Percentiles rank a stretch among this genome's conserved stretches.
Evolutionary conservation across 192 early-diverging fungal genomes (phyloP).

Genomic region (Coemansia umbellata): DNA sequence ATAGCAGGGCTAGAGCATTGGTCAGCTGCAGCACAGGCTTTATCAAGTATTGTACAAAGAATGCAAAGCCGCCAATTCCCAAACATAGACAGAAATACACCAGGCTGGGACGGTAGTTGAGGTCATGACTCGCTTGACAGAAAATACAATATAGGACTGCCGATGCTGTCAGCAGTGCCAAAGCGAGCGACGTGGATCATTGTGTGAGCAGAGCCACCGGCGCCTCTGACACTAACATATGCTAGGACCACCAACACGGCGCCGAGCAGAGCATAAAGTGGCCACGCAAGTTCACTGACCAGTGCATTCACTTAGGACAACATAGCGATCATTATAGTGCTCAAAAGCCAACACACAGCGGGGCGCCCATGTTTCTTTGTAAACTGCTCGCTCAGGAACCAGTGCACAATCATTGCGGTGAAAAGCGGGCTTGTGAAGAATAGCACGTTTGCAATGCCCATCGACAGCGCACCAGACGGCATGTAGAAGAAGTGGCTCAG

Average conservation of each 20-base stretch:
- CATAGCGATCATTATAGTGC: too few relatives aligned
- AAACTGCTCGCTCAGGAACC: constrained; percentile 10
- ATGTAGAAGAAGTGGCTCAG: constrained; percentile 22
- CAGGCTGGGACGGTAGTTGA: too few relatives aligned
- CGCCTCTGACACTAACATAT: constrained; percentile 25
- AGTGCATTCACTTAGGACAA: too few relatives aligned
- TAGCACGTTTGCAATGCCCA: constrained; percentile 25
- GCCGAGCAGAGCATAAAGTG: constrained; percentile 17
- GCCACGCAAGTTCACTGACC: constrained; percentile 4
- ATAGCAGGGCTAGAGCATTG: constrained; percentile 13
- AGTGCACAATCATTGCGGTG: constrained; percentile 17
- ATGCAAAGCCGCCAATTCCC: constrained; percentile 13
- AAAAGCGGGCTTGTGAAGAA: constrained; percentile 31
- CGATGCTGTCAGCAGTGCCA: constrained; percentile 9
- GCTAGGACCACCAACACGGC: constrained; percentile 10
- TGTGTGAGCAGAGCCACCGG: constrained; percentile 13
- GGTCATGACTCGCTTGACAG: constrained; percentile 3
- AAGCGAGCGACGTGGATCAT: constrained; percentile 28
- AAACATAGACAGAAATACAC: too few relatives aligned
- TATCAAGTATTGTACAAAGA: constrained; percentile 24
- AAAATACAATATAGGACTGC: not conserved
- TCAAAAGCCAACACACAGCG: not conserved
- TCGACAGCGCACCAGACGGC: constrained; percentile 9
- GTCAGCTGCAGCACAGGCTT: constrained; percentile 25
- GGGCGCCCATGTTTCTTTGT: not conserved